Conservation (phyloP, 1,284 basidiomycete species). For the Fomitiporia mediterranea region DNA sequence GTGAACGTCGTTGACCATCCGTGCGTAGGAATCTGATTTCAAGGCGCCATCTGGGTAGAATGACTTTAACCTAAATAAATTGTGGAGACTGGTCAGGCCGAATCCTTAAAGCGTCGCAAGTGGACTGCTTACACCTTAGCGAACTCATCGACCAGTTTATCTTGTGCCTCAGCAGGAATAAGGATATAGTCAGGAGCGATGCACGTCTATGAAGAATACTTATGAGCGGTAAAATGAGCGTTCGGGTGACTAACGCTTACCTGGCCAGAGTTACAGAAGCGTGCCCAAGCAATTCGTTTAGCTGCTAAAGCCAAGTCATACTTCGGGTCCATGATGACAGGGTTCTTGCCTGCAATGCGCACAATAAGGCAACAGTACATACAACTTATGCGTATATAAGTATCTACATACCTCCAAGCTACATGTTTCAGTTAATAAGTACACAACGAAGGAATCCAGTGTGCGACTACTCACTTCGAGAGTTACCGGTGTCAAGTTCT, state of each 20-base stretch:
- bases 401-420: slow-evolving; percentile 31
- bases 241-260: slow-evolving; percentile 29
- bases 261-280: slow-evolving; percentile 72
- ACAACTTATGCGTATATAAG: neutral
- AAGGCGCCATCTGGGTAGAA: slow-evolving; percentile 51
- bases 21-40: slow-evolving; percentile 39
- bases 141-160: slow-evolving; percentile 57
- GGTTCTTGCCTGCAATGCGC: slow-evolving; percentile 86
- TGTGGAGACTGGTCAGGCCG: slow-evolving; percentile 4
- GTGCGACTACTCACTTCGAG: slow-evolving; percentile 56
- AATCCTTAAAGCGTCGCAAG: slow-evolving; percentile 5
- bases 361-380: slow-evolving; percentile 35
- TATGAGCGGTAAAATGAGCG: neutral
- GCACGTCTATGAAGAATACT: slow-evolving; percentile 32
- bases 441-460: slow-evolving; percentile 34
- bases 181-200: slow-evolving; percentile 82
- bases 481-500: slow-evolving; percentile 79
- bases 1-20: slow-evolving; percentile 49
- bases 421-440: neutral
- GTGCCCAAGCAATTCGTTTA: slow-evolving; percentile 75
- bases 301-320: slow-evolving; percentile 57
- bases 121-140: slow-evolving; percentile 48
- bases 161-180: slow-evolving; percentile 58
- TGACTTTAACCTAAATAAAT: slow-evolving; percentile 38
- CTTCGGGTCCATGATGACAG: slow-evolving; percentile 72